Evolutionary conservation across 2,329 filamentous ascomycete genomes (phyloP), one percentile per base, ranked within the genome.

Genomic region (Hymenoscyphus fraxineus): DNA sequence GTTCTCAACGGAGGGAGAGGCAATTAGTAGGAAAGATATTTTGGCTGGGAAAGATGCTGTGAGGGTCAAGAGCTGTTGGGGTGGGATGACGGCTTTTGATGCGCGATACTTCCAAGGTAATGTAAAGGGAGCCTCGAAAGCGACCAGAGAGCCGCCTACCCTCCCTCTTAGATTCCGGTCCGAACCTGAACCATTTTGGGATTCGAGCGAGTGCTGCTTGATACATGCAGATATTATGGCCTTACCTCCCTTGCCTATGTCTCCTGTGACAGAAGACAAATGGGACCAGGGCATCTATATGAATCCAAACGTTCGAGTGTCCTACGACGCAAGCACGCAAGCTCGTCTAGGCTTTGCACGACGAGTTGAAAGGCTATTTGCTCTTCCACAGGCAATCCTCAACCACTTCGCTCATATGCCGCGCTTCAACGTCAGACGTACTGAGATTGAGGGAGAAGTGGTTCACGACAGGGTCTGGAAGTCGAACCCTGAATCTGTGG

Each of bases 251-350:
- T 66, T 65, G 2, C 59, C 66, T 5, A 51, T 59, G 10, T 56
- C 58, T 32, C 39, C 65, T 3, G 31, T 27, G 38, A 40, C 15
- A 72, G 2, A 78, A 77, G n/a, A 77, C 73, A 13, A 73, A 71
- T 61, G 75, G 73, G 54, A 77, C 47, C 82, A 82, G 0, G 86
- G 85, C 1, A 87, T 91, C 60, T 92, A 85, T 72, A 85, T 92
- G 80, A 93, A 93, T 72, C 90, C 90, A 0, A 92, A 85, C 71
- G 83, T 93, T 55, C 85, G 90, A 19, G 88, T 91, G 4, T 86
- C 89, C 1, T 92, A 93, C 73, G 82, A 84, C 58, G 76, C 79
- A 38, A 73, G 73, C 3, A 85, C 86, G 0, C 80, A 90, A 9
- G 77, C 77, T 0, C 88, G 85, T 83, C 79, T 92, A 1, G 77